A percentile compares a stretch with the other conserved stretches of the same genome.
phyloP scores from a whole-genome alignment of 1,284 basidiomycete species.

The Rhodotorula sp. region DNA sequence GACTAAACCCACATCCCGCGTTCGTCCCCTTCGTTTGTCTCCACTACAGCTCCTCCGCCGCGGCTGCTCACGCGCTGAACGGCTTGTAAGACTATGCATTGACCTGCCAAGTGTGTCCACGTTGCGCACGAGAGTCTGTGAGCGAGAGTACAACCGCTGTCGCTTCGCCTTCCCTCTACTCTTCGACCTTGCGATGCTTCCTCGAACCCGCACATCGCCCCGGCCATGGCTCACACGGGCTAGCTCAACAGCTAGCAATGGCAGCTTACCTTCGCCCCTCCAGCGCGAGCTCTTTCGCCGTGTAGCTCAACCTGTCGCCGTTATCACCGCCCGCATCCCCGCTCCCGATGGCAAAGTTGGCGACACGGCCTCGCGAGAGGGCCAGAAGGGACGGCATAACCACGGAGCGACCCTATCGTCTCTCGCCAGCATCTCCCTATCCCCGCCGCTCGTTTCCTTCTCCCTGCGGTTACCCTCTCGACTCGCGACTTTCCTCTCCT shows the following conservation, averaged over 20 bases:
- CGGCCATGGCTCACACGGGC: conserved; percentile 10
- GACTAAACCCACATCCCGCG: not conserved
- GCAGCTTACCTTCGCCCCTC: conserved; percentile 3
- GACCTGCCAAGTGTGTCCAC: too few relatives aligned
- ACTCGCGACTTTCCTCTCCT: conserved; percentile 57
- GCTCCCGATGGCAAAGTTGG: not conserved
- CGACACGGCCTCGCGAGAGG: not conserved
- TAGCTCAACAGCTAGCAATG: not conserved
- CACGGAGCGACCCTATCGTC: conserved; percentile 91
- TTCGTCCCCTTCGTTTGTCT: not conserved
- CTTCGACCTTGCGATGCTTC: not conserved
- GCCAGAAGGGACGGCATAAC: conserved; percentile 17
- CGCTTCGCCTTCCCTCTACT: not conserved
- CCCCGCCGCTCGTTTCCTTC: conserved; percentile 83
- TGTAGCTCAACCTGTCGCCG: conserved; percentile 43
- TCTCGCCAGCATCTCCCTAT: conserved; percentile 83
- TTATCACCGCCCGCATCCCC: conserved; percentile 36
- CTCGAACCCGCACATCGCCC: conserved; percentile 4
- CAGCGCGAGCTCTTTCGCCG: conserved; percentile 38
- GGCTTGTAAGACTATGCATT: conserved; percentile 1
- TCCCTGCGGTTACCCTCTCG: conserved; percentile 82
- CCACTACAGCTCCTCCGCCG: not conserved
- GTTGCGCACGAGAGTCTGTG: not conserved
- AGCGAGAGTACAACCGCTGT: too few relatives aligned
- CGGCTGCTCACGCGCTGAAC: not conserved